phyloP scores from a whole-genome alignment of 345 rosid genomes.

The Corchorus olitorius region DNA sequence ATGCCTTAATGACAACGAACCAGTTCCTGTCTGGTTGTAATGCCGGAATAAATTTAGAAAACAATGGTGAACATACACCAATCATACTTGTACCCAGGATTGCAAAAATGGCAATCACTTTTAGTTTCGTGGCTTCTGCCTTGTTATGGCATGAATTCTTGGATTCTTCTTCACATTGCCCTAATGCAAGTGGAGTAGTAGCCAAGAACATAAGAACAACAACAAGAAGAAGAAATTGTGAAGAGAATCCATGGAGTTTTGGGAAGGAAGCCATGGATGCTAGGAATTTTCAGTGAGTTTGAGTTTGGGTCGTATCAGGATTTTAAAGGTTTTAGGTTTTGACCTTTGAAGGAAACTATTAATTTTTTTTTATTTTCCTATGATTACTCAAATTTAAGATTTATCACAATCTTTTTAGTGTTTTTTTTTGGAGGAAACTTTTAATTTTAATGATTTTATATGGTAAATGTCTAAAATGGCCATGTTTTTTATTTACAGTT shows the following conservation, averaged over 20 bases:
- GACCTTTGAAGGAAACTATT: too few species aligned
- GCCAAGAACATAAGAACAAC: background rate
- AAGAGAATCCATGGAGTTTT: background rate
- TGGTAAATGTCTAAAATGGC: too few species aligned
- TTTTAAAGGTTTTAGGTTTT: too few species aligned
- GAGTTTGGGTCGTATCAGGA: too few species aligned
- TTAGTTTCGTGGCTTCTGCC: slow-evolving; percentile 8
- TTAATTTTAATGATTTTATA: too few species aligned
- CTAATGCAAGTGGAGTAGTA: background rate
- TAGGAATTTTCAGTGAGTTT: too few species aligned
- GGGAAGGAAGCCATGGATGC: slow-evolving; percentile 3
- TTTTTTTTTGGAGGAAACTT: too few species aligned
- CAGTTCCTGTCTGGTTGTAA: slow-evolving; percentile 50
- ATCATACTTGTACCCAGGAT: slow-evolving; percentile 53
- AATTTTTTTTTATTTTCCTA: too few species aligned
- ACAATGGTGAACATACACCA: slow-evolving; percentile 60
- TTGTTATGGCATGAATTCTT: slow-evolving; percentile 3
- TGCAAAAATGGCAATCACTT: slow-evolving; percentile 19
- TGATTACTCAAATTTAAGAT: too few species aligned
- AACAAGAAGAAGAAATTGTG: background rate
- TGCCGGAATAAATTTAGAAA: slow-evolving; percentile 51
- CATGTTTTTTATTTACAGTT: too few species aligned
- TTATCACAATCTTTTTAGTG: too few species aligned
- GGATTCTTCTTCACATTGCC: background rate
- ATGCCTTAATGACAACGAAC: slow-evolving; percentile 60